These are phyloP conservation scores for Neltuma alba DNA, from an alignment of 306 rosid genomes.

Conservation along the genomic window DNA sequence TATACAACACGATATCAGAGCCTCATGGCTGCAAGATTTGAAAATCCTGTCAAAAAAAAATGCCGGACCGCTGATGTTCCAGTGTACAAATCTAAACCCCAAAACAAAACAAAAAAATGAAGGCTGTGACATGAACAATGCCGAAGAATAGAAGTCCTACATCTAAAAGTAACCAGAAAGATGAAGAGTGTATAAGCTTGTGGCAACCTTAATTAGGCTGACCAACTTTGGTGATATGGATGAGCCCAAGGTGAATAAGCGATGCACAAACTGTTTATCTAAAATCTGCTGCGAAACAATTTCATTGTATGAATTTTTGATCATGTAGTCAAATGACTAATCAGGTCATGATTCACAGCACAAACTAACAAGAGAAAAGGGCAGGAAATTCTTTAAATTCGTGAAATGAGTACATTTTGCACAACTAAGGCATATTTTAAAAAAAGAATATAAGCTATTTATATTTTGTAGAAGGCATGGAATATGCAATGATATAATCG, in stretches of 20 bases:
- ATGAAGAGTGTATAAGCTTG: neutral
- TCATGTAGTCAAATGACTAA: neutral
- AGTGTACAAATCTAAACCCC: neutral
- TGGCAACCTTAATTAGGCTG: neutral
- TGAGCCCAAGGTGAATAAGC: neutral
- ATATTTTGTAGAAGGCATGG: neutral
- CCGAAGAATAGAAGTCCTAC: neutral
- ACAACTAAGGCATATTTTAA: neutral
- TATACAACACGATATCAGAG: neutral
- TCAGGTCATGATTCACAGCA: neutral
- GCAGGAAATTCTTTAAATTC: neutral
- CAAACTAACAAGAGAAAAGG: neutral
- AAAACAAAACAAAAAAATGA: neutral
- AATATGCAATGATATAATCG: neutral
- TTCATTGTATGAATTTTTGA: neutral
- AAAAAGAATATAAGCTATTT: neutral
- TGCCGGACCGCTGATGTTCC: neutral
- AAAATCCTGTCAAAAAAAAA: neutral
- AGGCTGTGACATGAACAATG: too few species aligned
- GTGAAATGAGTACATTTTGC: neutral
- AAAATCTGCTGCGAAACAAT: slow-evolving; percentile 12
- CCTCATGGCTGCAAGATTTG: neutral
- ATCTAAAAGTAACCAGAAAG: neutral
- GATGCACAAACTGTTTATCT: neutral
- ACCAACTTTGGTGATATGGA: neutral